Evolutionary conservation across 164 flowering plant genomes (phyloP).

Genomic region (Piper betle): DNA sequence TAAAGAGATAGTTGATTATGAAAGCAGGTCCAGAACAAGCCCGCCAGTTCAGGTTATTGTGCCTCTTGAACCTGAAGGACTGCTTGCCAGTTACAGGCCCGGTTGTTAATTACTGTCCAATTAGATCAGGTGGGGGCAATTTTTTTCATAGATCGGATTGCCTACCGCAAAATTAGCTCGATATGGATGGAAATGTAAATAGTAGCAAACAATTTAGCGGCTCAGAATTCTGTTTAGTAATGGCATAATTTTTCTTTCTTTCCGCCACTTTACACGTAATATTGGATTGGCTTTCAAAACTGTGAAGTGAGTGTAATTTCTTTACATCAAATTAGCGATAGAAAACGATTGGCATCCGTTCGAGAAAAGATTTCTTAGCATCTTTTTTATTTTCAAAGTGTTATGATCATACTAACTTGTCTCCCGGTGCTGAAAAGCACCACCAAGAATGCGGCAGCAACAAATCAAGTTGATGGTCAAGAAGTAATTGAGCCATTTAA

Average conservation of each 20-base stretch:
- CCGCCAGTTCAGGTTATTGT: slow-evolving; percentile 12
- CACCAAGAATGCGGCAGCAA: no score
- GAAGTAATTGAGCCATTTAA: background rate
- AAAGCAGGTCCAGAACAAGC: background rate
- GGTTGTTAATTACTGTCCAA: slow-evolving; percentile 4
- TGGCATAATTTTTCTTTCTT: background rate
- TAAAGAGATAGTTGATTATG: slow-evolving; percentile 38
- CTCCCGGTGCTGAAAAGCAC: no score
- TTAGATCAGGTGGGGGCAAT: background rate
- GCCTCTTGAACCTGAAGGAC: slow-evolving; percentile 57
- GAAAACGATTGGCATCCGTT: no score
- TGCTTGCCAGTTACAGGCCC: slow-evolving; percentile 28
- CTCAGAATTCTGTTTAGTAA: background rate
- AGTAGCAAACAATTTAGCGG: no score
- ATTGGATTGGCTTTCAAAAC: background rate
- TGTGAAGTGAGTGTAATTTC: background rate
- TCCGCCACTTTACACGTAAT: background rate
- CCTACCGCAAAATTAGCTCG: no score
- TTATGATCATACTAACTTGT: no score
- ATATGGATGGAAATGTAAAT: no score
- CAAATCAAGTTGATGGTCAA: background rate
- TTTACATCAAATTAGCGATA: no score
- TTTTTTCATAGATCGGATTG: background rate
- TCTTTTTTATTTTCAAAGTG: no score
- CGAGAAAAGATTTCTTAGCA: no score